A percentile compares a stretch with the other conserved stretches of the same genome.
phyloP scores from a whole-genome alignment of 768 basidiomycete species.

The Tulasnella calospora region DNA sequence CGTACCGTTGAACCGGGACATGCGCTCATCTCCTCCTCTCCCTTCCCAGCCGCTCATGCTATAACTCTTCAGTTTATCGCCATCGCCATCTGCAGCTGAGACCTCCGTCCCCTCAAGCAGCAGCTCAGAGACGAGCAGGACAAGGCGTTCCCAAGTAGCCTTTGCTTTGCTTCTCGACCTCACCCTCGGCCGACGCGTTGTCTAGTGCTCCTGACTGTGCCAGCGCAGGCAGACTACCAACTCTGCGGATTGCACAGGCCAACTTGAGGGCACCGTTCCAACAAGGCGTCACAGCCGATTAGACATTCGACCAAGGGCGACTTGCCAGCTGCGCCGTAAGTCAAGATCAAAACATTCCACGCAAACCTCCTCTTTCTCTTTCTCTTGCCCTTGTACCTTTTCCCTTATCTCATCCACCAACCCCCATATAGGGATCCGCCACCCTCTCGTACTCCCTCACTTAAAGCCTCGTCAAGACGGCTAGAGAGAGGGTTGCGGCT shows the following conservation, averaged over 20 bases:
- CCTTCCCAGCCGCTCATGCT: constrained; percentile 4
- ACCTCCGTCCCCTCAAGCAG: not conserved
- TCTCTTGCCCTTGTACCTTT: not conserved
- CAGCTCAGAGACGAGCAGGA: not conserved
- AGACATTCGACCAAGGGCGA: not conserved
- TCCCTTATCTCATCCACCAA: not conserved
- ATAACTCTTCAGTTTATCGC: constrained; percentile 3
- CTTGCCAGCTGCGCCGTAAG: constrained; percentile 8
- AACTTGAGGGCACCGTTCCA: not conserved
- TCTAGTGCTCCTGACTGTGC: constrained; percentile 2
- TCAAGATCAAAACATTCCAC: constrained; percentile 17
- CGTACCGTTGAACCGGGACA: not conserved
- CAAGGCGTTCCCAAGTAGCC: not conserved
- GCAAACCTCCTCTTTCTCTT: not conserved
- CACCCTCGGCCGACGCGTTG: constrained; percentile 1
- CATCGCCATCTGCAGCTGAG: constrained; percentile 1
- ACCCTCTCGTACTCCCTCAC: constrained; percentile 1
- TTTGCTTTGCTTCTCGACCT: constrained; percentile 1
- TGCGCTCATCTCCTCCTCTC: constrained; percentile 7
- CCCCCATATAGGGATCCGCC: not conserved
- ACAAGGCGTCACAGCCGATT: not conserved
- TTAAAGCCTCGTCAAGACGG: not conserved
- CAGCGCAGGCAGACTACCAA: not conserved
- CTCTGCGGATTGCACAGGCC: not conserved
- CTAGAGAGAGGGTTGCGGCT: not conserved